Evolutionary conservation across 2,329 filamentous ascomycete genomes (phyloP), one percentile per base, ranked within the genome.

Genomic region (Microcyclospora pomicola): DNA sequence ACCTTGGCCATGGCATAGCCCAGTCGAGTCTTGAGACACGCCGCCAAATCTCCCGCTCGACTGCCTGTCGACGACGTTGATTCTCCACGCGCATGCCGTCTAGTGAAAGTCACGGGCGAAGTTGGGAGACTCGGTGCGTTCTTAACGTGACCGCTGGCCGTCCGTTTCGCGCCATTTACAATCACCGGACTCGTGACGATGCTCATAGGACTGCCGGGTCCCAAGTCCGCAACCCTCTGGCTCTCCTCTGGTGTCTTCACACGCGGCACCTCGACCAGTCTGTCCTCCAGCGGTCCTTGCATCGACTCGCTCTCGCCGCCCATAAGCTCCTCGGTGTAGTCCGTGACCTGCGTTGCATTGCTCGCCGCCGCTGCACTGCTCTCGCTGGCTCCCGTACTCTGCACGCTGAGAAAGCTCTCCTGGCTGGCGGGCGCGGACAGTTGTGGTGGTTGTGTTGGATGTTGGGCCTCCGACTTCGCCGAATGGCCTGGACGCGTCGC

Each of bases 1-100:
- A 95, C 82, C 60, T 94, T 95, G 55, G 92, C 73, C 73, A 93
- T 91, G 46, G 88, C 88, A 59, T 95, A 95, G 6, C 85, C 84
- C 19, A 96, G 71, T 51, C 85, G 81, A 36, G 85, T 79, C 55
- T 80, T 81, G 37, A 96, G 71, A 54, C 88, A 82, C 38, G 78
- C 74, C 31, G 83, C 85, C 68, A 91, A 82, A 70, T 92, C 83
- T 58, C 81, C 80, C 49, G 88, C 82, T 48, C 77, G 79, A 52
- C 73, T 82, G 35, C 74, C 71, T 34, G 72, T 69, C 7, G 75
- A 76, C 9, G 42, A 82, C 66, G 76, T 69, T 56, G 83, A 88
- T 34, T 75, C 75, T 44, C 77, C 85, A 51, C 82, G 72, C 19
- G 79, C 80, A 57, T 84, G 81, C 24, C 71, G 38, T 51, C 53